phyloP scores from a whole-genome alignment of 805 yeast species.

The Cyberlindnera subsufficiens region DNA sequence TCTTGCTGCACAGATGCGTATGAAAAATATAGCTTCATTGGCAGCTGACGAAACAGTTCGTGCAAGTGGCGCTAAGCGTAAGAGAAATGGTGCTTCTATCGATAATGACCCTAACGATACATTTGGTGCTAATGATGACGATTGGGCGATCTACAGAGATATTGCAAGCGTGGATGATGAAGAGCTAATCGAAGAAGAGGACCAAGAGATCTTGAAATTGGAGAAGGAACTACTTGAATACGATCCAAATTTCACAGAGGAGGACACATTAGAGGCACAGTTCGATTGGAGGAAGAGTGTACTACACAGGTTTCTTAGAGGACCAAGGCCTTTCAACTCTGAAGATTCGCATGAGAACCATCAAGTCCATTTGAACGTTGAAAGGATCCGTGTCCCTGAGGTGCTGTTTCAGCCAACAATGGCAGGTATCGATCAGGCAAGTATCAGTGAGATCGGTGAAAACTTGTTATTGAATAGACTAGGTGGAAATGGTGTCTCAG shows the following conservation, averaged over 20 bases:
- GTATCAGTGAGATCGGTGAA: conserved; percentile 72
- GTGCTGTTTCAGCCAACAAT: conserved; percentile 87
- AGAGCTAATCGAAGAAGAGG: conserved; percentile 74
- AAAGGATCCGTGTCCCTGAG: conserved; percentile 89
- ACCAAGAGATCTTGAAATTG: conserved; percentile 48
- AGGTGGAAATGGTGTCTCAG: conserved; percentile 48
- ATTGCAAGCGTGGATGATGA: conserved; percentile 71
- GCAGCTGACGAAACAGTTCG: conserved; percentile 64
- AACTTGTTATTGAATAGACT: conserved; percentile 58
- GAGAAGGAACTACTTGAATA: conserved; percentile 73
- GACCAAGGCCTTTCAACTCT: conserved; percentile 80
- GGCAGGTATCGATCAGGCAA: conserved; percentile 95
- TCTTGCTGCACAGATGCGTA: conserved; percentile 83
- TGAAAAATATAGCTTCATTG: conserved; percentile 84
- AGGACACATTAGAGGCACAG: conserved; percentile 75
- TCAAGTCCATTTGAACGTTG: conserved; percentile 86
- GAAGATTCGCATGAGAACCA: conserved; percentile 82
- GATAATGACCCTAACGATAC: conserved; percentile 92
- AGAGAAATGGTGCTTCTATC: conserved; percentile 49
- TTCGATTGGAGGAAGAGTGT: conserved; percentile 81
- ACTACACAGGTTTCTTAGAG: conserved; percentile 80
- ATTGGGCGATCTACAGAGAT: conserved; percentile 88
- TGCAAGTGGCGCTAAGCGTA: conserved; percentile 28
- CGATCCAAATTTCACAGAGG: conserved; percentile 83
- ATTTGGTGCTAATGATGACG: conserved; percentile 93